Base-by-base conservation (phyloP, 805 yeast species). In the Candida tallmaniae region DNA sequence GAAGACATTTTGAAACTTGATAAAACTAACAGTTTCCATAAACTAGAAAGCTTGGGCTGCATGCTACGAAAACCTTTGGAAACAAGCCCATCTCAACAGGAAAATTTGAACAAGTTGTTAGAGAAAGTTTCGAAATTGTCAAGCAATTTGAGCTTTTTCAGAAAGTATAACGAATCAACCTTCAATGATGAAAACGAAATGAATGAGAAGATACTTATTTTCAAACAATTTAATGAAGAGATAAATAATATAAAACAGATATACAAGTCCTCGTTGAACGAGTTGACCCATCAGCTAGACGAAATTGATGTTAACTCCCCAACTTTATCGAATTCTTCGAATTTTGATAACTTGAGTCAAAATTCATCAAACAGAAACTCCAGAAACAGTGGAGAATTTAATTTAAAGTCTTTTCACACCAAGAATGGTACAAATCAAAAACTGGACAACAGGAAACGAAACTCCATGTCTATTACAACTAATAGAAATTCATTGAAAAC, bases 391-490 rank as follows among this genome's bases (percentile, higher is more conserved):
- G 47, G 44, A 13, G 52, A 46, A 27, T 50, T 56, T 32, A 52
- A 39, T 32, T 51, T 61, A 31, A 66, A 65, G 34, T 34, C 62
- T 5, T 67, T 67, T 45, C 68, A 57, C 32, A 63, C 59, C 8
- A 40, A 21, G 16, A 31, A 30, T 26, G 23, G 46, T 10, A n/a
- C n/a, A n/a, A n/a, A n/a, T n/a, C n/a, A n/a, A n/a, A n/a, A n/a
- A n/a, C n/a, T n/a, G n/a, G 39, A 56, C 7, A 42, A 50, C 23
- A 60, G 54, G 31, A 60, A 56, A 34, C 34, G 59, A 11, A 42
- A 31, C 25, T 56, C 62, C 1, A 27, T 46, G 10, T 54, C 59
- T 16, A 12, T 4, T 16, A 22, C 18, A 4, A 14, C 15, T 3
- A 26, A 25, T 14, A 23, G 31, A 21, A 29, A 26, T 17, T 34